phyloP scores from a whole-genome alignment of 805 yeast species.

The Sugiyamaella valdiviana region DNA sequence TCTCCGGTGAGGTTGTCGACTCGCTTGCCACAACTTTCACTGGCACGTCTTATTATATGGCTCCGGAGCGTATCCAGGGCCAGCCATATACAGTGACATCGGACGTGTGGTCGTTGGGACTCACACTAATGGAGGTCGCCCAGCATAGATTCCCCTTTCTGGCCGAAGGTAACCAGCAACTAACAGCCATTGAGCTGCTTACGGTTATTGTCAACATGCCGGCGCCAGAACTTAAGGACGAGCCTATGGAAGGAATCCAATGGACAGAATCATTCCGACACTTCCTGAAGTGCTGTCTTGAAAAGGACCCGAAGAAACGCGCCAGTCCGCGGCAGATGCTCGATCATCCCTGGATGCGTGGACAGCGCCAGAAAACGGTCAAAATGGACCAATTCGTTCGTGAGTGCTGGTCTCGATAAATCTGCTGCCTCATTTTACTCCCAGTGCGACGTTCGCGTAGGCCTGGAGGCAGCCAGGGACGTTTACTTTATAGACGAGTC shows the following conservation, averaged over 20 bases:
- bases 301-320: conserved; percentile 69
- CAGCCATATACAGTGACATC: conserved; percentile 92
- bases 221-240: conserved; percentile 73
- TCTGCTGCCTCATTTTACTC: not conserved
- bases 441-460: not conserved
- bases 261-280: conserved; percentile 84
- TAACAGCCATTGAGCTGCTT: conserved; percentile 78
- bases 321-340: conserved; percentile 94
- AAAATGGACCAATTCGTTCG: conserved; percentile 81
- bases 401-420: conserved; percentile 51
- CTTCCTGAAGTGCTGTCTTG: conserved; percentile 73
- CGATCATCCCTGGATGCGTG: conserved; percentile 85
- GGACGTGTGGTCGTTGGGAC: conserved; percentile 95
- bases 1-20: conserved; percentile 92
- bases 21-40: conserved; percentile 94
- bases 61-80: conserved; percentile 95
- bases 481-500: not conserved
- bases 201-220: conserved; percentile 70
- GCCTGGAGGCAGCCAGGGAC: not conserved
- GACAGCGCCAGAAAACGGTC: conserved; percentile 65
- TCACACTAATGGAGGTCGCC: conserved; percentile 89
- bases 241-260: conserved; percentile 61
- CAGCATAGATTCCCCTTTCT: conserved; percentile 83
- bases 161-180: conserved; percentile 43
- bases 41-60: conserved; percentile 97